Percentiles rank a stretch among this genome's conserved stretches.
Evolutionary conservation across 352 stramenopile species (phyloP).

Genomic region (Pythium insidiosum): DNA sequence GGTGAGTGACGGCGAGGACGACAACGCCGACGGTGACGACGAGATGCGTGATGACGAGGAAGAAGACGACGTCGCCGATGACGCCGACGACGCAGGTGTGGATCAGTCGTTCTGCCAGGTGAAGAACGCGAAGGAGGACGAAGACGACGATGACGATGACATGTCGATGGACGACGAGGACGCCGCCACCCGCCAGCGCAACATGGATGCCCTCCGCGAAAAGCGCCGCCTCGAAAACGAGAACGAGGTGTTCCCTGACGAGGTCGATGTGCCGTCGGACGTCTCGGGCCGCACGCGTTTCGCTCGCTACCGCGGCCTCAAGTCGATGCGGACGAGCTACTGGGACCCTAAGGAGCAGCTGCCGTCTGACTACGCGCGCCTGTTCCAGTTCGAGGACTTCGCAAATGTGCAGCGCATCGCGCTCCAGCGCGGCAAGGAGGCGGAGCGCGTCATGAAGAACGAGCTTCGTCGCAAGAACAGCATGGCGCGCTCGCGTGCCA

Average conservation of each 20-base stretch:
- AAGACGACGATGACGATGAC: conserved; percentile 70
- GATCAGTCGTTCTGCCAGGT: conserved; percentile 82
- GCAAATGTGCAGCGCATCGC: conserved; percentile 91
- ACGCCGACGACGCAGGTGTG: conserved; percentile 30
- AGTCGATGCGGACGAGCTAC: conserved; percentile 93
- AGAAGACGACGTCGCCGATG: conserved; percentile 57
- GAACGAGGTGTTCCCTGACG: conserved; percentile 95
- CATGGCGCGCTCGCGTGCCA: conserved; percentile 36
- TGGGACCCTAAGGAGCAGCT: conserved; percentile 99
- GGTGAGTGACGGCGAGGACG: conserved; percentile 76
- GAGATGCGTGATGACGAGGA: too few species aligned
- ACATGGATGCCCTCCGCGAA: conserved; percentile 44
- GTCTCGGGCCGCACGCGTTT: conserved; percentile 62
- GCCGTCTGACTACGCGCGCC: conserved; percentile 92
- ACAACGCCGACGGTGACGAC: conserved; percentile 32
- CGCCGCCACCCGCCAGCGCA: conserved; percentile 23
- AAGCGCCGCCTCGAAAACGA: conserved; percentile 87
- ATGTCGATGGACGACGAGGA: conserved; percentile 72
- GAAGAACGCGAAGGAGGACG: conserved; percentile 35
- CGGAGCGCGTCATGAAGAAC: conserved; percentile 60
- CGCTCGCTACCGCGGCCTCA: conserved; percentile 93
- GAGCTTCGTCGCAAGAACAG: conserved; percentile 51
- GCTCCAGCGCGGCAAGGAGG: conserved; percentile 71
- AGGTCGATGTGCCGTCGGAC: conserved; percentile 78
- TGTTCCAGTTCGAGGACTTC: conserved; percentile 97